These are phyloP conservation scores for Oenanthe sinensis DNA, from an alignment of 129 eudicot species.

Conservation along the genomic window DNA sequence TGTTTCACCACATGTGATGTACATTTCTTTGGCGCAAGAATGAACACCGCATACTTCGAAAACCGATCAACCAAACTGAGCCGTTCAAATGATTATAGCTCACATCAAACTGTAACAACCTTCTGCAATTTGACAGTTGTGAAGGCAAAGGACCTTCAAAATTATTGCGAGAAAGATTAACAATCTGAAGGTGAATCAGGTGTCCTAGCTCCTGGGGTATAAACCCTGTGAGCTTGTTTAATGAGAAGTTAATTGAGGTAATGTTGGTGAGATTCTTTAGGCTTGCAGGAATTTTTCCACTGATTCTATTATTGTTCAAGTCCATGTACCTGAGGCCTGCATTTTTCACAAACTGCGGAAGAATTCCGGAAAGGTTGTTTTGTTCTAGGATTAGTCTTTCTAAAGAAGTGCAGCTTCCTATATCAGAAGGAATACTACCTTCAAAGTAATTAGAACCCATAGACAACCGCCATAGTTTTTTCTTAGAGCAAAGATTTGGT, in stretches of 20 bases:
- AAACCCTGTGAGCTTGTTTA: conserved; percentile 44
- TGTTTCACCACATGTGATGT: too few relatives aligned
- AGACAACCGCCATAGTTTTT: conserved; percentile 42
- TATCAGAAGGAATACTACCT: conserved; percentile 55
- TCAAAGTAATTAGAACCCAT: conserved; percentile 51
- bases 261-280: conserved; percentile 35
- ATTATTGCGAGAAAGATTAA: conserved; percentile 58
- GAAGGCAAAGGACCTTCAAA: conserved; percentile 60
- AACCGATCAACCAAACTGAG: too few relatives aligned
- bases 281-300: conserved; percentile 53
- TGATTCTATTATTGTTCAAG: conserved; percentile 46
- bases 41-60: too few relatives aligned
- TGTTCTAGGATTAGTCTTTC: conserved; percentile 46
- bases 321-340: conserved; percentile 38
- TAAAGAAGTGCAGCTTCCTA: conserved; percentile 68
- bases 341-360: conserved; percentile 55
- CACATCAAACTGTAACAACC: conserved; percentile 47
- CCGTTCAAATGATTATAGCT: conserved; percentile 54
- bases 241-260: conserved; percentile 44
- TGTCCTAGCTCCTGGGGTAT: conserved; percentile 54
- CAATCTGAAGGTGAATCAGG: conserved; percentile 40
- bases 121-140: conserved; percentile 40
- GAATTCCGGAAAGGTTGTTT: conserved; percentile 58
- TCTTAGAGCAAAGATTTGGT: conserved; percentile 55
- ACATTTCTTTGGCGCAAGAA: too few relatives aligned